Base-by-base conservation (phyloP, 2,329 filamentous ascomycete species). In the Hymenotorrendiella dingleyae region DNA sequence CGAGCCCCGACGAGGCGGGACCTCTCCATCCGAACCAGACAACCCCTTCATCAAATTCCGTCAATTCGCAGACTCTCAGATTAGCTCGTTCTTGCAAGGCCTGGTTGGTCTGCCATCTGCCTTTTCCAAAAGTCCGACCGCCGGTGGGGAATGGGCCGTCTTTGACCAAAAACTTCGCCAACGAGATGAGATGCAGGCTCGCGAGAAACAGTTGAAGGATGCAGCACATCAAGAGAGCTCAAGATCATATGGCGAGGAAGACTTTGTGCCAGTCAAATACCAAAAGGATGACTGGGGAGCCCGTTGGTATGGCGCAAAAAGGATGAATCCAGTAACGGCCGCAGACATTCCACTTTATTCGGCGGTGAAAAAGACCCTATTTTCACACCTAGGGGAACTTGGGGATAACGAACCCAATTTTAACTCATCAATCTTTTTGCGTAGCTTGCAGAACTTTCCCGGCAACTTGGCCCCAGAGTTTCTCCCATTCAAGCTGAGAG, bases 371-470 rank as follows among this genome's bases (percentile, higher is more conserved):
- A 53, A 51, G 34, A 46, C 48, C 12, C 45, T 58, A 6, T 58
- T 58, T 36, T 20, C 45, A 14, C 47, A 53, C 28, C 39, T 58
- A 12, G 27, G 34, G 8, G 22, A 39, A 6, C 28, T 36, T 1
- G 33, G 38, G 10, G 44, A 55, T 24, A 39, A 42, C 27, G 33
- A 49, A n/a, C 32, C 24, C n/a, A 41, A 94, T 86, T 11, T 89
- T 88, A 50, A 86, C 82, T 43, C 39, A 7, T 34, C 28, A 9
- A 42, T 42, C 36, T 29, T 42, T 14, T 8, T 42, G 9, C 32
- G n/a, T 16, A 10, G 95, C 89, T 8, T 42, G 9, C 32, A 16
- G 11, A 10, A 95, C 89, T n/a, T 94, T 85, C 54, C 85, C 87
- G 40, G 90, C 17, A 26, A 14, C 21, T 21, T 41, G 10, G 9